Evolutionary conservation across 495 filamentous ascomycete genomes (phyloP), one percentile per base, ranked within the genome.

Genomic region (Letharia columbiana): DNA sequence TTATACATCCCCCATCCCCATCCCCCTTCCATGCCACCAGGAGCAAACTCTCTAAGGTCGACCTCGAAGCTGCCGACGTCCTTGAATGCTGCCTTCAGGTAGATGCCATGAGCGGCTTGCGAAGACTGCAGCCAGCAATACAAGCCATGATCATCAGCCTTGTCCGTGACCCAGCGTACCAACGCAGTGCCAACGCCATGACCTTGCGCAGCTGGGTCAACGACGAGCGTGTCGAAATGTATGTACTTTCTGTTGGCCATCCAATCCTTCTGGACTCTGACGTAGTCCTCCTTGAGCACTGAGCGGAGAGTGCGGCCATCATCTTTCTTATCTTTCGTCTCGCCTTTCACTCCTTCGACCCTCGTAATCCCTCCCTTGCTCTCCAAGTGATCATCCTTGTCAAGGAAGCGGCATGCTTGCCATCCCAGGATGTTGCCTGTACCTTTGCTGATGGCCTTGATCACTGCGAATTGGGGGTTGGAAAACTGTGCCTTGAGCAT

Each of bases 171-270:
- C 62, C 9, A 66, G 33, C 42, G 64, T 28, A 84, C 52, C 10
- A 84, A 64, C 8, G 74, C 68, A 0, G 76, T 81, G 31, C 80
- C 82, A 37, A 82, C 66, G 2, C 82, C 81, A 47, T 74, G 73
- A 7, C 71, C 66, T 59, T 80, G 77, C 23, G 76, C 70, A 13
- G 65, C 62, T 1, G 79, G 76, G 15, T 75, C 35, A 4, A 83
- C 81, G 10, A 77, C 81, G 42, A 83, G 64, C 3, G 62, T 62
- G 23, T 41, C 20, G 23, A 68, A 42, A 63, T 63, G 35, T 68
- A 67, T 42, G 50, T 57, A 59, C 17, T 37, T 17, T 13, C 17
- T 58, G 52, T 54, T 33, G 28, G 33, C 35, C 33, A 56, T 41
- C 63, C 49, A 56, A 42, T 59, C 20, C 23, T 31, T 57, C 13